These are phyloP conservation scores for Phytopythium aichiense DNA, from an alignment of 352 stramenopile species.

Conservation along the genomic window DNA sequence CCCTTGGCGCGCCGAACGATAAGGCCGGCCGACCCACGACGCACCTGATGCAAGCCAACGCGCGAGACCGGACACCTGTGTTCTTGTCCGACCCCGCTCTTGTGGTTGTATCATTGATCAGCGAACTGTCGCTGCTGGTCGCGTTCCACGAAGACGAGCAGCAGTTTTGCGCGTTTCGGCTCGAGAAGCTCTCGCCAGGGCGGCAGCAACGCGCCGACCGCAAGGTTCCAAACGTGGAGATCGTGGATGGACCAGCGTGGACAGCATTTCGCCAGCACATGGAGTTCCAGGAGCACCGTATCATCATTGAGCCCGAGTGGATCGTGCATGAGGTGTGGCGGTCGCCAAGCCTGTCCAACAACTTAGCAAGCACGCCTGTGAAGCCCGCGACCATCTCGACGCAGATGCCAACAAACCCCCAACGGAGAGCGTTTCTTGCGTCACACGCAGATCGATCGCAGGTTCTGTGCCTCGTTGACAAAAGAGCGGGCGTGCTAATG, in stretches of 20 bases:
- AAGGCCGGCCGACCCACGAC: neutral
- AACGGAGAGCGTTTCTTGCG: constrained; percentile 32
- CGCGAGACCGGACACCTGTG: no score
- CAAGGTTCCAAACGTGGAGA: constrained; percentile 14
- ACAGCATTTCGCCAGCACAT: constrained; percentile 24
- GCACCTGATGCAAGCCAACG: neutral
- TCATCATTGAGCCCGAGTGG: constrained; percentile 48
- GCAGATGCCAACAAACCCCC: neutral
- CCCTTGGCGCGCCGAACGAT: constrained; percentile 8
- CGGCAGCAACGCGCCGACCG: neutral
- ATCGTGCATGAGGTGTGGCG: constrained; percentile 9
- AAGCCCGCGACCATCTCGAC: neutral
- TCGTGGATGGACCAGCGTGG: constrained; percentile 43
- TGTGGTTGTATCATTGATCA: constrained; percentile 38
- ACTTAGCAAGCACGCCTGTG: neutral
- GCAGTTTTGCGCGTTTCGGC: constrained; percentile 47
- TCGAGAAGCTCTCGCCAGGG: constrained; percentile 14
- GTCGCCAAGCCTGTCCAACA: neutral
- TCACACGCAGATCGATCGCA: constrained; percentile 19
- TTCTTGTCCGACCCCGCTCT: constrained; percentile 57
- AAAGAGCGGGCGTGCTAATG: constrained; percentile 23
- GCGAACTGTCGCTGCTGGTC: constrained; percentile 32
- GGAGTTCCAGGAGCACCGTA: constrained; percentile 23
- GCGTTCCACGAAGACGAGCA: constrained; percentile 44
- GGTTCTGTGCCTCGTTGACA: constrained; percentile 48